Conservation (phyloP, 495 filamentous ascomycete species). For the Copromyces sp. region DNA sequence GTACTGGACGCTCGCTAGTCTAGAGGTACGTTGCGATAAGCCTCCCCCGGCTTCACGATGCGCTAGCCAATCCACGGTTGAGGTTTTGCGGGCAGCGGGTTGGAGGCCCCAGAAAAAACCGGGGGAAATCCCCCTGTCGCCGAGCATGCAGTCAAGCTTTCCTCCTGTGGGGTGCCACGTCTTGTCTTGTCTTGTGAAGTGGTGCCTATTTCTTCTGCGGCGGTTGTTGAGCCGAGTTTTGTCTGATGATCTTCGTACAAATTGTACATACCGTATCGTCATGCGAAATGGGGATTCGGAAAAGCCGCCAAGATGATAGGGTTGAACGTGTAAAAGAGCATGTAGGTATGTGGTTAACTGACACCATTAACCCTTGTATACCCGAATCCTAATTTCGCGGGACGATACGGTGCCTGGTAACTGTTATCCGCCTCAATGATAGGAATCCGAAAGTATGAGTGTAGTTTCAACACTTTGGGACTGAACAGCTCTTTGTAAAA, state of each 20-base stretch:
- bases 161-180: background rate
- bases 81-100: background rate
- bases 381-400: too few species aligned
- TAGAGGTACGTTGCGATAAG: background rate
- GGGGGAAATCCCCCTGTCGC: background rate
- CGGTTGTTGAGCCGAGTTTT: background rate
- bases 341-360: too few species aligned
- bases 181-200: background rate
- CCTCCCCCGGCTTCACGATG: background rate
- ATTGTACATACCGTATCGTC: background rate
- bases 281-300: background rate
- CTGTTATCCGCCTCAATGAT: background rate
- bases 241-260: background rate
- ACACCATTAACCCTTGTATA: too few species aligned
- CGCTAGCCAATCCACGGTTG: background rate
- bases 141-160: background rate
- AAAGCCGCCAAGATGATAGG: too few species aligned
- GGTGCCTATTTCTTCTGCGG: background rate
- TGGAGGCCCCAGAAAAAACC: background rate
- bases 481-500: background rate
- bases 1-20: background rate
- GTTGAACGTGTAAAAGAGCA: too few species aligned
- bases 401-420: too few species aligned
- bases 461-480: background rate
- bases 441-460: background rate